Evolutionary conservation across 2,329 filamentous ascomycete species (phyloP).

Genomic region (Colletotrichum abscissum): DNA sequence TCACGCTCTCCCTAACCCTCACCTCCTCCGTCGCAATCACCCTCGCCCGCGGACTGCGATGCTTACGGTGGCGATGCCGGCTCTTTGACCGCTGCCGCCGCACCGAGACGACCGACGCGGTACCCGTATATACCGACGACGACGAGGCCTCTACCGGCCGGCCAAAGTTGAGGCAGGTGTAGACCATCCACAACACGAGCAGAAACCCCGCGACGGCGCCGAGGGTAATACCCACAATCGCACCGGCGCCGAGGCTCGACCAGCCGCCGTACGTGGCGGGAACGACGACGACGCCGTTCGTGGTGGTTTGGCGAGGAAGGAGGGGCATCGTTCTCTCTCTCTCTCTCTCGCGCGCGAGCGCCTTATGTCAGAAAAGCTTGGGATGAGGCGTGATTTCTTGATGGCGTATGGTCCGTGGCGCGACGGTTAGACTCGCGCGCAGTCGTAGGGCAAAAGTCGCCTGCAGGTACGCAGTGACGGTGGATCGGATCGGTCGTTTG

Average conservation of each 20-base stretch:
- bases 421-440: background rate
- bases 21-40: slow-evolving; percentile 45
- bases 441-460: slow-evolving; percentile 4
- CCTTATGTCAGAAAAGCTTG: background rate
- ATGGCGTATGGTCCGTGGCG: background rate
- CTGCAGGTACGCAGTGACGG: slow-evolving; percentile 1
- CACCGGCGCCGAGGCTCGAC: slow-evolving; percentile 51
- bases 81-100: slow-evolving; percentile 30
- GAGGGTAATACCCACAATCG: slow-evolving; percentile 57
- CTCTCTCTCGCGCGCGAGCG: background rate
- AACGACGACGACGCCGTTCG: slow-evolving; percentile 43
- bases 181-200: slow-evolving; percentile 63
- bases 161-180: slow-evolving; percentile 58
- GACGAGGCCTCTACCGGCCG: slow-evolving; percentile 43
- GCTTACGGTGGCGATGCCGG: slow-evolving; percentile 22
- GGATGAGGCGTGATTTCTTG: background rate
- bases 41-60: slow-evolving; percentile 32
- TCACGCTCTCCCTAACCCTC: slow-evolving; percentile 38
- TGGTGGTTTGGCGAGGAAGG: slow-evolving; percentile 28
- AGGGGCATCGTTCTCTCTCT: slow-evolving; percentile 12
- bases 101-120: slow-evolving; percentile 39
- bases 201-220: slow-evolving; percentile 62
- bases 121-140: slow-evolving; percentile 37
- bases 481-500: background rate
- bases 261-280: slow-evolving; percentile 49